A percentile compares a stretch with the other conserved stretches of the same genome.
Conservation (phyloP, 306 rosid species). For the Mimosa bimucronata region DNA sequence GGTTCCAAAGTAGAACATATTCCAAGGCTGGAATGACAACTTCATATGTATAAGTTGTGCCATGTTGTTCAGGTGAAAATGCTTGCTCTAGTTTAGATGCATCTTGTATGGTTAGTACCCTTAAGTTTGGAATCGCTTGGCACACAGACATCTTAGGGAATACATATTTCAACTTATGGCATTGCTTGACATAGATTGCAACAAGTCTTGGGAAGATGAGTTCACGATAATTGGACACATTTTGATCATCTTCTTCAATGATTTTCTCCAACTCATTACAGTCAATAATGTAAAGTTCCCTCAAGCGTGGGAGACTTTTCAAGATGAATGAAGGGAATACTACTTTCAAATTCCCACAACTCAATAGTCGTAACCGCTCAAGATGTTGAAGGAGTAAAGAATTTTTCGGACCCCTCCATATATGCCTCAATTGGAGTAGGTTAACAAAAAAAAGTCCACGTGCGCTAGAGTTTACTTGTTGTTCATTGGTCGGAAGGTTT, state of each 20-base stretch:
- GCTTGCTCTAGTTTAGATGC: neutral
- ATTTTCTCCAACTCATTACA: constrained; percentile 17
- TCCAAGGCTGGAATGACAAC: neutral
- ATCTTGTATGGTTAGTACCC: neutral
- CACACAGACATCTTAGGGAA: neutral
- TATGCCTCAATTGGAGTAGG: neutral
- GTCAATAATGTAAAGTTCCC: accelerated
- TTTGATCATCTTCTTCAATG: neutral
- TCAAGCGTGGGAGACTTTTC: neutral
- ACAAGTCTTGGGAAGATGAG: neutral
- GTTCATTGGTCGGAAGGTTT: neutral
- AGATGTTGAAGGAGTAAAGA: neutral
- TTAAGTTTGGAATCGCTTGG: neutral
- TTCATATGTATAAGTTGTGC: neutral
- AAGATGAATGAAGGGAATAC: neutral
- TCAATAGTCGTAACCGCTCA: accelerated
- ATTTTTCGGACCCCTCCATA: neutral
- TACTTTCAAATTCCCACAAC: neutral
- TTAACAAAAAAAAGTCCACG: accelerated
- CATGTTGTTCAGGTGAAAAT: neutral
- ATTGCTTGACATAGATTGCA: neutral
- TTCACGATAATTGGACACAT: too few relatives aligned
- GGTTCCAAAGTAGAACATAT: neutral
- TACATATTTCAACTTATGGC: neutral
- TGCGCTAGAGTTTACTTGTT: neutral